Evolutionary conservation across 2,329 filamentous ascomycete species (phyloP).

Genomic region (Grosmannia huntii): DNA sequence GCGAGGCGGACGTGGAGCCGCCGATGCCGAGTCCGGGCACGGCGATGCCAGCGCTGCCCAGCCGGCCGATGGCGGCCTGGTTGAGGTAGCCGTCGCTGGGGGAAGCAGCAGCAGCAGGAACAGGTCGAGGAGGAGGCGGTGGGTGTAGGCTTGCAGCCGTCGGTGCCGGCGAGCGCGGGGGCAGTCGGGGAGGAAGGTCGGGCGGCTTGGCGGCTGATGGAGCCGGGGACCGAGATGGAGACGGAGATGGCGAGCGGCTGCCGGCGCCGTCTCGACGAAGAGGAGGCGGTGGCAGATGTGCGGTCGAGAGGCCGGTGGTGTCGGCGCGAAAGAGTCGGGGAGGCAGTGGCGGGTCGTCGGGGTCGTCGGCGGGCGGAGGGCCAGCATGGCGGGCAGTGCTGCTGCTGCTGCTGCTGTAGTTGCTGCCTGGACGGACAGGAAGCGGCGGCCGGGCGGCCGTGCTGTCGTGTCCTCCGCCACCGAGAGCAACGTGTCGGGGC

Average conservation of each 20-base stretch:
- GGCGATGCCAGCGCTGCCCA: slow-evolving; percentile 63
- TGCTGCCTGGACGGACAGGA: slow-evolving; percentile 10
- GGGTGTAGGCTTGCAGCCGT: background rate
- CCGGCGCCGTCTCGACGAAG: slow-evolving; percentile 32
- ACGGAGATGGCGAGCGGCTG: slow-evolving; percentile 18
- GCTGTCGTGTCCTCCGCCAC: slow-evolving; percentile 10
- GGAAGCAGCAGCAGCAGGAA: background rate
- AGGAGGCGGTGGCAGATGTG: slow-evolving; percentile 60
- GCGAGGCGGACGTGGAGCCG: slow-evolving; percentile 8
- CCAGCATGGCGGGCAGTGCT: too few species aligned
- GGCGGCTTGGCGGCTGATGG: background rate
- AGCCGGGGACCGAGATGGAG: slow-evolving; percentile 13
- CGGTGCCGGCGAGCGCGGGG: slow-evolving; percentile 7
- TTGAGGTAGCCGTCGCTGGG: slow-evolving; percentile 25
- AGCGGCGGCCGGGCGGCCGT: slow-evolving; percentile 12
- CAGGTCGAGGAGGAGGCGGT: slow-evolving; percentile 4
- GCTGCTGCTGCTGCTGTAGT: slow-evolving; percentile 5
- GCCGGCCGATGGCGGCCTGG: slow-evolving; percentile 47
- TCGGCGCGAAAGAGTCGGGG: slow-evolving; percentile 56
- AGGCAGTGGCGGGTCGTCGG: slow-evolving; percentile 28
- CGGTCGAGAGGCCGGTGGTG: slow-evolving; percentile 58
- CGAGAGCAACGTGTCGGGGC: slow-evolving; percentile 43
- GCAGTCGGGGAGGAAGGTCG: slow-evolving; percentile 29
- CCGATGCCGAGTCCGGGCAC: slow-evolving; percentile 70
- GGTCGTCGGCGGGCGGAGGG: slow-evolving; percentile 13